A percentile compares a stretch with the other conserved stretches of the same genome.
Evolutionary conservation across 176 grass and related monocot species (phyloP).

Genomic region (Dactylis glomerata): DNA sequence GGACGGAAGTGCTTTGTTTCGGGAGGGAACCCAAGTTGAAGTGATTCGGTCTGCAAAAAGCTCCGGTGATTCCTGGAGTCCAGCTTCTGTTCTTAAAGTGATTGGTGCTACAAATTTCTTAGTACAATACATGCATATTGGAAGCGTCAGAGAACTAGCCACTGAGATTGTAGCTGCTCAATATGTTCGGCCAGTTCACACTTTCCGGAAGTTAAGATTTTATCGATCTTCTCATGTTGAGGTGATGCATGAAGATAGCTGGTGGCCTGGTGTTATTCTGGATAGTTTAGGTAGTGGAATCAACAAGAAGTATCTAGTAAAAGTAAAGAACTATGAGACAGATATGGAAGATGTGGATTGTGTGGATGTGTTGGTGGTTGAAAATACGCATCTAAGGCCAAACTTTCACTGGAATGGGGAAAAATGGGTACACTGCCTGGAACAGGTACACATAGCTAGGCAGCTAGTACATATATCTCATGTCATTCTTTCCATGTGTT

Average conservation of each 20-base stretch:
- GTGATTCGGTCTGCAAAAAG: constrained; percentile 21
- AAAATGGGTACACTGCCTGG: constrained; percentile 22
- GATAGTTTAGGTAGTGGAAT: not conserved
- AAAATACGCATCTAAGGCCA: constrained; percentile 29
- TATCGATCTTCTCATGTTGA: constrained; percentile 23
- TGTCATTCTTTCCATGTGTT: not conserved
- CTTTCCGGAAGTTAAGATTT: constrained; percentile 29
- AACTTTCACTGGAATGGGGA: constrained; percentile 9
- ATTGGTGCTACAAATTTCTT: constrained; percentile 35
- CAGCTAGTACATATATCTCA: not conserved
- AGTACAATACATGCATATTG: constrained; percentile 15
- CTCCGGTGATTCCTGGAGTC: constrained; percentile 31
- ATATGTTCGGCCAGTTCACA: constrained; percentile 26
- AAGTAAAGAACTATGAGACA: not conserved
- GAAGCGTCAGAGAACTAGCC: not conserved
- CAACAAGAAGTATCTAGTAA: constrained; percentile 30
- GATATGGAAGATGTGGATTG: not conserved
- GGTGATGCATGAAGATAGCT: constrained; percentile 21
- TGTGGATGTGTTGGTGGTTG: constrained; percentile 22
- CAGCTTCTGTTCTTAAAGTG: constrained; percentile 40
- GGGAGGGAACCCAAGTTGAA: constrained; percentile 32
- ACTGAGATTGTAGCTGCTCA: constrained; percentile 41
- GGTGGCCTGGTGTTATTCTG: constrained; percentile 39
- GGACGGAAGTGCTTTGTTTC: not conserved
- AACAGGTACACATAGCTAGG: not conserved